Evolutionary conservation across 768 basidiomycete genomes (phyloP).

Genomic region (Gloeostereum incarnatum): DNA sequence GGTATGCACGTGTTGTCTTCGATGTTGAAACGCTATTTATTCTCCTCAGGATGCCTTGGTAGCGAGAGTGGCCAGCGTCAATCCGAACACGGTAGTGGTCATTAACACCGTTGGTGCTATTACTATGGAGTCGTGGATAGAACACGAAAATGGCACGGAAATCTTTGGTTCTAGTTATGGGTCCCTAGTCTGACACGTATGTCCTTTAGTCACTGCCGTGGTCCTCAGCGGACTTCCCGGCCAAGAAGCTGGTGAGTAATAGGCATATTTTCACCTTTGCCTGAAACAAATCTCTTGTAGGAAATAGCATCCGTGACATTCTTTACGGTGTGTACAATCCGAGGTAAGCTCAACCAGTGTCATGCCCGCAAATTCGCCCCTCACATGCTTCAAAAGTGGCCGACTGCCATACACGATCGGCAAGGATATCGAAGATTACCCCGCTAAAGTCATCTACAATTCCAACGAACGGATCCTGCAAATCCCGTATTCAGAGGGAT

Average conservation of each 20-base stretch:
- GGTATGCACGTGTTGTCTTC: conserved; percentile 14
- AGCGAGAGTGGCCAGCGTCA: conserved; percentile 40
- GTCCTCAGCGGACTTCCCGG: conserved; percentile 51
- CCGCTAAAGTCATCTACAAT: conserved; percentile 35
- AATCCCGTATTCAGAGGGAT: conserved; percentile 49
- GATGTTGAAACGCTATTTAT: neutral
- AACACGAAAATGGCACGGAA: conserved; percentile 37
- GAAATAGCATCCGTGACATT: conserved; percentile 48
- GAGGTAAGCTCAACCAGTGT: conserved; percentile 21
- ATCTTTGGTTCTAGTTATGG: too few species aligned
- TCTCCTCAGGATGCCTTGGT: conserved; percentile 32
- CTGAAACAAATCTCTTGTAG: conserved; percentile 16
- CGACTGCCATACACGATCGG: conserved; percentile 46
- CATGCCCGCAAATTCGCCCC: neutral
- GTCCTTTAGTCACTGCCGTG: conserved; percentile 10
- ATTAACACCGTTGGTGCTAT: conserved; percentile 59
- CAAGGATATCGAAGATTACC: conserved; percentile 44
- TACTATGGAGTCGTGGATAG: conserved; percentile 47
- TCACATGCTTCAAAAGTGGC: conserved; percentile 18
- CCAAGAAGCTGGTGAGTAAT: conserved; percentile 44
- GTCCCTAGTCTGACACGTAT: neutral
- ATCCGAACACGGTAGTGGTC: conserved; percentile 55
- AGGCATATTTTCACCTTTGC: neutral
- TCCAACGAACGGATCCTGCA: conserved; percentile 27
- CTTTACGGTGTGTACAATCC: conserved; percentile 55